phyloP scores from a whole-genome alignment of 129 eudicot genomes.

The Arctium lappa region DNA sequence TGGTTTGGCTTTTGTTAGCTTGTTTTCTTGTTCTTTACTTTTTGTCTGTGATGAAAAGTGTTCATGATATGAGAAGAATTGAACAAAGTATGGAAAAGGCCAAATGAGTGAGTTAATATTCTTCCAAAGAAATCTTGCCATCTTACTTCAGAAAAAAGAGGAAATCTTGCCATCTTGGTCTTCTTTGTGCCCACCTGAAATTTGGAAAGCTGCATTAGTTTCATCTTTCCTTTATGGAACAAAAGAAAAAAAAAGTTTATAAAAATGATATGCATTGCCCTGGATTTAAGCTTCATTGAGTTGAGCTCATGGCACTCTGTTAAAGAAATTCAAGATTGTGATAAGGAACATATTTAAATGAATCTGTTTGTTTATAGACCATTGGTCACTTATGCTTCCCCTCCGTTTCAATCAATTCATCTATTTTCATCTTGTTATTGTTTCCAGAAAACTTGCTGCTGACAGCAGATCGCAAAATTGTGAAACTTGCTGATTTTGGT shows the following conservation, averaged over 20 bases:
- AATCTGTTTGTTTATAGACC: background rate
- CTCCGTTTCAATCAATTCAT: background rate
- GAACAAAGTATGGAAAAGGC: background rate
- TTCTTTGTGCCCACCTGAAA: background rate
- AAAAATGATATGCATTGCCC: background rate
- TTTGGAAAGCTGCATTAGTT: background rate
- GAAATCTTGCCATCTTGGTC: background rate
- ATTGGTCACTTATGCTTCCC: background rate
- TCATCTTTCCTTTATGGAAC: background rate
- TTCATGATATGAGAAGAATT: background rate
- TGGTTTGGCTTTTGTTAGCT: background rate
- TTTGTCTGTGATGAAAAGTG: background rate
- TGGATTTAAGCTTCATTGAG: background rate
- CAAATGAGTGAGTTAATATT: background rate
- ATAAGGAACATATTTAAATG: background rate
- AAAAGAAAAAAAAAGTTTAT: background rate
- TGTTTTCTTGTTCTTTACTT: background rate
- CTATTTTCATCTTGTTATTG: background rate
- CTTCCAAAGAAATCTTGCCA: background rate
- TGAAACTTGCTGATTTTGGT: constrained; percentile 88
- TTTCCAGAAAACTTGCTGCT: constrained; percentile 70
- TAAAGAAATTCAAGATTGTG: background rate
- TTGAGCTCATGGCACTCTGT: background rate
- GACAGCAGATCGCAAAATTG: constrained; percentile 65
- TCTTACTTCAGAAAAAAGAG: too few relatives aligned